phyloP scores from a whole-genome alignment of 306 rosid species.

The Begonia peltatifolia region DNA sequence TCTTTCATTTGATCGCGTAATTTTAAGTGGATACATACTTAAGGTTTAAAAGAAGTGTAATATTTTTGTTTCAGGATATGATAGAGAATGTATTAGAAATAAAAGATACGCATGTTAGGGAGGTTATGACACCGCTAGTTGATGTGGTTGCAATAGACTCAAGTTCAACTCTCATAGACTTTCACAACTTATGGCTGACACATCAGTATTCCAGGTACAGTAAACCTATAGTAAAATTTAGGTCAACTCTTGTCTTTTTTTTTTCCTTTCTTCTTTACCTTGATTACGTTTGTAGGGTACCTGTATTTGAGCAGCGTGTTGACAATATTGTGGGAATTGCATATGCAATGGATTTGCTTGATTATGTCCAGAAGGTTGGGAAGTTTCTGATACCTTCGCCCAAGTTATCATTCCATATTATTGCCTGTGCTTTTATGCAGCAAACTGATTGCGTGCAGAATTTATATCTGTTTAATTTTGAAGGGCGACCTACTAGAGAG shows the following conservation, averaged over 20 bases:
- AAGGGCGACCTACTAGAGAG: conserved; percentile 90
- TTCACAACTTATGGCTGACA: conserved; percentile 80
- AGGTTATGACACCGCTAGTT: conserved; percentile 99
- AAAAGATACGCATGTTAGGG: conserved; percentile 92
- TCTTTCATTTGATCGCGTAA: no score
- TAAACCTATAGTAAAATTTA: not conserved
- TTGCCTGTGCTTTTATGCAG: conserved; percentile 27
- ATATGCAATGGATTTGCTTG: conserved; percentile 94
- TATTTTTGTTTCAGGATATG: conserved; percentile 58
- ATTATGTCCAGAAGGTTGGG: conserved; percentile 73
- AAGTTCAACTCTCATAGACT: conserved; percentile 73
- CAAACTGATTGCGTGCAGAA: conserved; percentile 53
- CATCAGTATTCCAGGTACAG: conserved; percentile 96
- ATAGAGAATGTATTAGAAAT: conserved; percentile 96
- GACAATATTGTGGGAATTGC: conserved; percentile 98
- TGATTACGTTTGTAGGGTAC: conserved; percentile 51
- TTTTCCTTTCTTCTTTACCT: not conserved
- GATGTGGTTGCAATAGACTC: conserved; percentile 97
- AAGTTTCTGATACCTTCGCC: conserved; percentile 12
- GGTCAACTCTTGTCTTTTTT: not conserved
- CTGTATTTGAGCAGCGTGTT: conserved; percentile 97
- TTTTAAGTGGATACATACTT: no score
- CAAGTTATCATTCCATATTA: conserved; percentile 18
- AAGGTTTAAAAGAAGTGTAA: no score
- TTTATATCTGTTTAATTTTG: conserved; percentile 53